Base-by-base conservation (phyloP, 176 grass and related monocot species). In the Aegilops sharonensis region DNA sequence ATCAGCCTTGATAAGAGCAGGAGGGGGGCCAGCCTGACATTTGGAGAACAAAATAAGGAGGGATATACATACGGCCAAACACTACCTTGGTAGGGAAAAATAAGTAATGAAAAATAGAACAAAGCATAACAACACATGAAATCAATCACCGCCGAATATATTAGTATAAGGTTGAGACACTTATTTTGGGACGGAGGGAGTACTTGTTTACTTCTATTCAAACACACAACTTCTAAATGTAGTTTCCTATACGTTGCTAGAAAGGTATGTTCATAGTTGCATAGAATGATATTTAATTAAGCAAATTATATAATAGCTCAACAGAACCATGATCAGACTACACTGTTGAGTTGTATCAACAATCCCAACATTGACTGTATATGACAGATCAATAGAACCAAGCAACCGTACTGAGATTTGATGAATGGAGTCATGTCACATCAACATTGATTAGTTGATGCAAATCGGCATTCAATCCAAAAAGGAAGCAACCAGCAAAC, bases 1-100 rank as follows among this genome's bases (percentile, higher is more conserved):
- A 18, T 98, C 96, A 85, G 96, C 93, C 88, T 98, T 98, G 60
- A 94, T 91, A 79, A 98, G 93, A 30, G 93, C 57, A 79, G 79
- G 14, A 80, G 93, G 78, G 36, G 84, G 48, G 40, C 91, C 90
- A 78, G 21, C 90, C 93, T 90, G 35, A 56, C 39, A 79, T 54
- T 85, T 72, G 35, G 43, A 87, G 79, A 67, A 77, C 14, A 63
- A 78, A 48, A 80, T 40, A 6, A 37, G 39, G 78, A 13, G 25
- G 35, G 68, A 79, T 37, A 37, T 13, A 65, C 30, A 64, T 20
- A 56, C 14, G 14, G 6, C 29, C 42, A 81, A 30, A 6, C n/a
- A 61, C 27, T 40, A 15, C 27, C 23, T 75, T 52, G 43, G 25
- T 50, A 50, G 25, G 47, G 4, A 50, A 75, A 30, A 29, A 25